phyloP scores from a whole-genome alignment of 805 yeast genomes.

The Candida chilensis region DNA sequence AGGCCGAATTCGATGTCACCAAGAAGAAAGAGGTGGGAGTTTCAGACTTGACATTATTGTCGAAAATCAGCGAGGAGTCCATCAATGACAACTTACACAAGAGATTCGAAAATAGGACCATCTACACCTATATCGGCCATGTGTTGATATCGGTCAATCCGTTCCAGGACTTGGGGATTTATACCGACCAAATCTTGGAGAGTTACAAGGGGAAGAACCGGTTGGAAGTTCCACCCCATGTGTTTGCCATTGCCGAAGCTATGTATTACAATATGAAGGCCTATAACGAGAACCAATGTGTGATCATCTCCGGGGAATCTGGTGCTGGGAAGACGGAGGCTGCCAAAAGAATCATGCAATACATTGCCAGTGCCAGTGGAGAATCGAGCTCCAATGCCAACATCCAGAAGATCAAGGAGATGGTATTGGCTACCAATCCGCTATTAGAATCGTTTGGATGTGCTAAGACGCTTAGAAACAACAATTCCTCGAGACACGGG shows the following conservation, averaged over 20 bases:
- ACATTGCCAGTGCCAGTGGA: constrained; percentile 76
- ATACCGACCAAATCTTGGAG: constrained; percentile 68
- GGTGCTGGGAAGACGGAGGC: constrained; percentile 99
- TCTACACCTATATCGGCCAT: constrained; percentile 90
- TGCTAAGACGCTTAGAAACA: constrained; percentile 84
- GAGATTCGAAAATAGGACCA: constrained; percentile 81
- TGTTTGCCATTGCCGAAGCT: constrained; percentile 93
- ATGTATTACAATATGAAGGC: constrained; percentile 95
- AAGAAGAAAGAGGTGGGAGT: constrained; percentile 98
- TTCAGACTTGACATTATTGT: constrained; percentile 81
- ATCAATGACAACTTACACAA: constrained; percentile 87
- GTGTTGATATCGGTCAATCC: constrained; percentile 95
- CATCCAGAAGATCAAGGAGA: constrained; percentile 85
- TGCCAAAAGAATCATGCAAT: constrained; percentile 96
- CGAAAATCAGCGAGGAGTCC: constrained; percentile 84
- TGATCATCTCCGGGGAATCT: constrained; percentile 93
- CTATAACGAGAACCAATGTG: constrained; percentile 92
- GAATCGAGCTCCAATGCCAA: constrained; percentile 45
- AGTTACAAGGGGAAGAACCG: constrained; percentile 87
- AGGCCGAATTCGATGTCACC: constrained; percentile 81
- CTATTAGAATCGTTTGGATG: constrained; percentile 87
- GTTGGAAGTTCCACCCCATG: constrained; percentile 96
- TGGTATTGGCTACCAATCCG: constrained; percentile 97
- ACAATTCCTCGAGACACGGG: constrained; percentile 88
- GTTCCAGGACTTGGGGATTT: constrained; percentile 91